phyloP scores from a whole-genome alignment of 352 stramenopile species.

The Globisporangium acanthophoron region DNA sequence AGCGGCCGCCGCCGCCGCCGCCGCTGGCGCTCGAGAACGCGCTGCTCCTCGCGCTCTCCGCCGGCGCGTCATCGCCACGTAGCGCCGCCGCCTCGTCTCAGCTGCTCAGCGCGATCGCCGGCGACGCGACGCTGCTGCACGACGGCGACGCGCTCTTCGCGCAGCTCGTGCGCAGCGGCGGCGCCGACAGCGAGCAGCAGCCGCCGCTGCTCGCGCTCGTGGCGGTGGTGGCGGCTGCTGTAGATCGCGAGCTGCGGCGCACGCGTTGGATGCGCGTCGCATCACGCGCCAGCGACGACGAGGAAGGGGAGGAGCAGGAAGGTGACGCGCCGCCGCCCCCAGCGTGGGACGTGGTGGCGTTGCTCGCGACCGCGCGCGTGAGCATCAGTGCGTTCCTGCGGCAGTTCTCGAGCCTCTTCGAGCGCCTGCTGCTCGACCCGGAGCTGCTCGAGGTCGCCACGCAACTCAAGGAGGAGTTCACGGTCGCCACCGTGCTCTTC shows the following conservation, averaged over 20 bases:
- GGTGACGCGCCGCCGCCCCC: background rate
- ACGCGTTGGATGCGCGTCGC: background rate
- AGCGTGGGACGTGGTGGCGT: slow-evolving; percentile 26
- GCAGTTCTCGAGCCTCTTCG: slow-evolving; percentile 74
- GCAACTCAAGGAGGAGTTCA: slow-evolving; percentile 79
- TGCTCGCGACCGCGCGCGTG: slow-evolving; percentile 48
- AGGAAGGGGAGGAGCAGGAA: background rate
- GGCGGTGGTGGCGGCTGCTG: slow-evolving; percentile 35
- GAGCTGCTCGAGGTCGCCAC: slow-evolving; percentile 67
- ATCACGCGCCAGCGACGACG: background rate
- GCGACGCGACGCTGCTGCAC: slow-evolving; percentile 21
- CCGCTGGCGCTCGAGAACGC: slow-evolving; percentile 3
- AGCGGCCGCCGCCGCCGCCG: background rate
- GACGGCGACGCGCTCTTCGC: slow-evolving; percentile 34
- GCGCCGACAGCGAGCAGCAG: background rate
- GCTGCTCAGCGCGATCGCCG: slow-evolving; percentile 1
- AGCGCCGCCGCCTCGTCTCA: background rate
- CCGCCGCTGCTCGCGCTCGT: slow-evolving; percentile 35
- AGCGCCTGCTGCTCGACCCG: slow-evolving; percentile 66
- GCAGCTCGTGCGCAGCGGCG: slow-evolving; percentile 20
- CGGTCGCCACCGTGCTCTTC: slow-evolving; percentile 62
- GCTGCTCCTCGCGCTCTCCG: slow-evolving; percentile 1
- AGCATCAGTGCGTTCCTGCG: slow-evolving; percentile 59
- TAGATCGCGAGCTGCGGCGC: slow-evolving; percentile 29
- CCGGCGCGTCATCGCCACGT: too few species aligned